A percentile compares a stretch with the other conserved stretches of the same genome.
These are phyloP conservation scores for Fraxinus angustifolia DNA, from an alignment of 305 asterid genomes.

Conservation along the genomic window DNA sequence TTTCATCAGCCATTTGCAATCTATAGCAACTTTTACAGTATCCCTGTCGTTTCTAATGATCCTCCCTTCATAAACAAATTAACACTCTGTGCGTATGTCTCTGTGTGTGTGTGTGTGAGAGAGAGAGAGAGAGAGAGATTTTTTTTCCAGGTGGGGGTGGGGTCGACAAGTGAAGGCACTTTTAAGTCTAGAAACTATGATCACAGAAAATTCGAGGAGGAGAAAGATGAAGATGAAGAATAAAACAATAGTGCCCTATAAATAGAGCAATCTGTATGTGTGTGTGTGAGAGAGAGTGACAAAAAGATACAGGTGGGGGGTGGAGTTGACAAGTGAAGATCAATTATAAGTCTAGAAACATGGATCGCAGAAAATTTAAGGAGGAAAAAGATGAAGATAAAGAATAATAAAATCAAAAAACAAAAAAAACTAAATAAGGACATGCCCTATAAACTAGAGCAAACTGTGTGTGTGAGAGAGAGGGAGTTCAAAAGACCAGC, in stretches of 20 bases:
- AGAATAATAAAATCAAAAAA: background rate
- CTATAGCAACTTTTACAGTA: background rate
- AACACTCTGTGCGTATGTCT: background rate
- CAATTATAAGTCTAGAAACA: background rate
- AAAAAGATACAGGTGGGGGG: background rate
- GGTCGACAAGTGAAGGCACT: background rate
- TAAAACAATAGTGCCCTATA: background rate
- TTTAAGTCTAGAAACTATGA: background rate
- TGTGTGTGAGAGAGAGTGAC: background rate
- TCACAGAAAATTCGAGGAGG: background rate
- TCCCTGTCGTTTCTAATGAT: background rate
- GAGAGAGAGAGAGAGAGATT: background rate
- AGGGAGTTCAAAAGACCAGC: background rate
- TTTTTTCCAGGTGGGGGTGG: background rate
- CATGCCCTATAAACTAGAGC: background rate
- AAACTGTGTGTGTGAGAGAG: background rate
- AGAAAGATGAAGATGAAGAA: background rate
- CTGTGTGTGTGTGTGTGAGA: background rate
- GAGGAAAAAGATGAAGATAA: background rate
- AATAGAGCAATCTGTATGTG: background rate
- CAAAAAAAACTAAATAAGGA: background rate
- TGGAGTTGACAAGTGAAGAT: background rate
- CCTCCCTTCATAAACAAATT: background rate
- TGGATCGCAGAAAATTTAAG: background rate
- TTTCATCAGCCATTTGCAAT: conserved; percentile 6